phyloP scores from a whole-genome alignment of 345 rosid genomes.

The Moricandia moricandioides region DNA sequence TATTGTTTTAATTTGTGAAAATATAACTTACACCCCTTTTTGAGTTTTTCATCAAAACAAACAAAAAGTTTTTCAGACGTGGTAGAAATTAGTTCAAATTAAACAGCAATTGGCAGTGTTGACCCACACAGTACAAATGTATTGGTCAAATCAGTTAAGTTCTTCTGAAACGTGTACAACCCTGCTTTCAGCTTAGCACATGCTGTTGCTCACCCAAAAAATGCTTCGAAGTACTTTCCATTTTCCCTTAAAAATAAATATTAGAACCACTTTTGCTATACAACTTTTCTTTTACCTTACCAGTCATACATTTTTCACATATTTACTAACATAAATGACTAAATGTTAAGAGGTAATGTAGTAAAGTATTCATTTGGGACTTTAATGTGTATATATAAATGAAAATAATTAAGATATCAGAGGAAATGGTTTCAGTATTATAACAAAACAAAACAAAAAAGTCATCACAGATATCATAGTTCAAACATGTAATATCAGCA shows the following conservation, averaged over 20 bases:
- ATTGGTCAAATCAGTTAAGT: constrained; percentile 38
- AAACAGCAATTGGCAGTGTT: constrained; percentile 24
- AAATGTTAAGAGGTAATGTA: neutral
- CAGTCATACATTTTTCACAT: constrained; percentile 1
- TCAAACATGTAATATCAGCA: constrained; percentile 1
- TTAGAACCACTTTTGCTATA: neutral
- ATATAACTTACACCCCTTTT: neutral
- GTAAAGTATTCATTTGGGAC: neutral
- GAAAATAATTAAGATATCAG: neutral
- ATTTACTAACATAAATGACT: neutral
- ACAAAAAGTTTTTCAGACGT: constrained; percentile 5
- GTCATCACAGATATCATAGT: neutral
- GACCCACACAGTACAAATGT: constrained; percentile 24
- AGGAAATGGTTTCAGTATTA: neutral
- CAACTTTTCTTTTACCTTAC: neutral
- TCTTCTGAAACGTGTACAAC: constrained; percentile 21
- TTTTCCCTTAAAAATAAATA: neutral
- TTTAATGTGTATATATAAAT: neutral
- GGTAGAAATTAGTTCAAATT: constrained; percentile 2
- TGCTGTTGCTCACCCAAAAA: neutral
- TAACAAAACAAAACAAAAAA: neutral
- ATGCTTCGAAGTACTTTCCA: neutral
- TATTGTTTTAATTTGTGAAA: neutral
- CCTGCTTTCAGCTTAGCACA: constrained; percentile 4
- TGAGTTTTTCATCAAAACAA: neutral